Conservation (phyloP, 768 basidiomycete species). For the Leccinum disarticulatum region DNA sequence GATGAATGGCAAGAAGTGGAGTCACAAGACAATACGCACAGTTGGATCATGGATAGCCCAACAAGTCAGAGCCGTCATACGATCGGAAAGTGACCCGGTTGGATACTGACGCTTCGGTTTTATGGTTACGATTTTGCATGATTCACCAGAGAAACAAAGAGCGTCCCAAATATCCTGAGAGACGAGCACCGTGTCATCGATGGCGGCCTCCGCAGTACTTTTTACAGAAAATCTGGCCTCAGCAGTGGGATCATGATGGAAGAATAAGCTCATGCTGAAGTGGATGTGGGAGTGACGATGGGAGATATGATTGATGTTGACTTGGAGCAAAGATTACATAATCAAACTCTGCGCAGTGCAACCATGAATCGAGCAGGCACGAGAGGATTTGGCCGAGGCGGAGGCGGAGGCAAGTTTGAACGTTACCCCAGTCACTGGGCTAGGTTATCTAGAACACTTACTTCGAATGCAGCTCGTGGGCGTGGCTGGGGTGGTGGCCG, state of each 20-base stretch:
- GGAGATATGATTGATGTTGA: background rate
- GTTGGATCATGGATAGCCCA: slow-evolving; percentile 38
- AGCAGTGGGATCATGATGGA: slow-evolving; percentile 24
- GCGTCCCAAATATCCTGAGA: slow-evolving; percentile 34
- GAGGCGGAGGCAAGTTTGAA: slow-evolving; percentile 47
- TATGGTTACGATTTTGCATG: slow-evolving; percentile 24
- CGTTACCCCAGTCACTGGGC: background rate
- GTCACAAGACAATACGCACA: slow-evolving; percentile 31
- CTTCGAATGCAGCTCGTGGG: slow-evolving; percentile 47
- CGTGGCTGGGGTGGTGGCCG: slow-evolving; percentile 68
- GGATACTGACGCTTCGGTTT: slow-evolving; percentile 18
- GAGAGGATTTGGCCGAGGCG: slow-evolving; percentile 57
- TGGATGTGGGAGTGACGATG: background rate
- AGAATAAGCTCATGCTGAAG: slow-evolving; percentile 38
- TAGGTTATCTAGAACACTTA: background rate
- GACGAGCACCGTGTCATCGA: slow-evolving; percentile 31
- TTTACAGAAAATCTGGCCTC: slow-evolving; percentile 32
- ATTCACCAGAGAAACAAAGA: slow-evolving; percentile 18
- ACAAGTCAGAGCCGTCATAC: slow-evolving; percentile 26
- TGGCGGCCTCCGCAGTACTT: slow-evolving; percentile 1
- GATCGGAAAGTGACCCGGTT: slow-evolving; percentile 1
- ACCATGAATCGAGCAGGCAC: slow-evolving; percentile 53
- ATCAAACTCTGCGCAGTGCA: slow-evolving; percentile 3
- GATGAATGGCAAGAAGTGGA: slow-evolving; percentile 22
- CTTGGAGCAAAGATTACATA: slow-evolving; percentile 22